Evolutionary conservation across 2,329 filamentous ascomycete genomes (phyloP).

Genomic region (Apiospora phragmitis): DNA sequence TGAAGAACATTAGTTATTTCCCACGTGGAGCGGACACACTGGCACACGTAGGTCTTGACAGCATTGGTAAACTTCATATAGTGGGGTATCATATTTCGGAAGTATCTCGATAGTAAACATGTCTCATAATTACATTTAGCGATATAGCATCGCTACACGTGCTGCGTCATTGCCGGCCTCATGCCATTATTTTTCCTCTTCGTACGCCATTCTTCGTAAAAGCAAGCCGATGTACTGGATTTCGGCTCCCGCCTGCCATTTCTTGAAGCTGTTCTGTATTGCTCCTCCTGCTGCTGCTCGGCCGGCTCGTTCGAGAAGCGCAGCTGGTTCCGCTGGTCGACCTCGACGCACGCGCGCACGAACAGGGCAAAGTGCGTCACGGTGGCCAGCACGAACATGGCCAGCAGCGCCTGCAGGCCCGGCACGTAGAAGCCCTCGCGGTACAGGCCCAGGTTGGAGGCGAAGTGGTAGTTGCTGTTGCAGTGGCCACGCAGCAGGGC

Average conservation of each 20-base stretch:
- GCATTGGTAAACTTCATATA: no score
- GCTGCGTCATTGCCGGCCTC: neutral
- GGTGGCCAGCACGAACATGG: constrained; percentile 73
- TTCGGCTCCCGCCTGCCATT: neutral
- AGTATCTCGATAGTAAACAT: neutral
- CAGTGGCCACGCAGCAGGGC: constrained; percentile 16
- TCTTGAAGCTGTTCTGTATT: neutral
- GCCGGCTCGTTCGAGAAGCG: neutral
- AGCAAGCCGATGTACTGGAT: neutral
- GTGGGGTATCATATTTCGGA: neutral
- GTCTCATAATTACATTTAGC: neutral
- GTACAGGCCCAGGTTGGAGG: constrained; percentile 11
- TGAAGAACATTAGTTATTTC: no score
- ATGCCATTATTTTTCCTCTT: neutral
- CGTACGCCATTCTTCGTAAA: neutral
- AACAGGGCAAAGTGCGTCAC: constrained; percentile 84
- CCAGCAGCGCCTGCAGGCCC: constrained; percentile 56
- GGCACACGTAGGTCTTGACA: no score
- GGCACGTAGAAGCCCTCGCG: constrained; percentile 21
- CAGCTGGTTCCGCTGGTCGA: constrained; percentile 27
- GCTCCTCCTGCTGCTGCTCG: neutral
- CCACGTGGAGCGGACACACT: no score
- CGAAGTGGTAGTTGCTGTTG: constrained; percentile 15
- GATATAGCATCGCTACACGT: neutral
- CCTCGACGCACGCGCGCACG: constrained; percentile 39